These are phyloP conservation scores for Alternaria triticina DNA, from an alignment of 2,329 filamentous ascomycete genomes.

Conservation along the genomic window DNA sequence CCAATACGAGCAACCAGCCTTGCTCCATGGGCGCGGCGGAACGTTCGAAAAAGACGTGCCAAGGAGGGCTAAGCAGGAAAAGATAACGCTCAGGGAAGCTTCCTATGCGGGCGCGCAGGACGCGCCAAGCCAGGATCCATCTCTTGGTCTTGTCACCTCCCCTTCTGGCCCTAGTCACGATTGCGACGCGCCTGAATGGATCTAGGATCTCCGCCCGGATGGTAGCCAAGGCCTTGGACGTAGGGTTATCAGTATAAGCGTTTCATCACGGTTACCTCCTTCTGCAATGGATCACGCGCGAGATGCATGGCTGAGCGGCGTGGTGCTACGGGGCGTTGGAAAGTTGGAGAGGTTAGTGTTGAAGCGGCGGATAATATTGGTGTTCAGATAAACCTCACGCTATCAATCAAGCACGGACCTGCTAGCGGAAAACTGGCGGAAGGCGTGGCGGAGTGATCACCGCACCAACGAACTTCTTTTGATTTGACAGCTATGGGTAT, in stretches of 20 bases:
- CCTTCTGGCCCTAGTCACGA: slow-evolving; percentile 9
- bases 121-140: slow-evolving; percentile 3
- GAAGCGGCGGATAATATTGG: not conserved
- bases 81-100: slow-evolving; percentile 27
- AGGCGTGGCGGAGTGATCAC: not conserved
- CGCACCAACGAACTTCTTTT: not conserved
- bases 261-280: slow-evolving; percentile 16
- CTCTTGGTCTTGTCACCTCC: slow-evolving; percentile 12
- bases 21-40: slow-evolving; percentile 14
- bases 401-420: not conserved
- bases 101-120: slow-evolving; percentile 6
- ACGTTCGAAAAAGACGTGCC: slow-evolving; percentile 28
- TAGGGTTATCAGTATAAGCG: slow-evolving; percentile 18
- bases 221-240: slow-evolving; percentile 28
- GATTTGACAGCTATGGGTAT: not conserved
- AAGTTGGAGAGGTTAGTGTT: not conserved
- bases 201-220: not conserved
- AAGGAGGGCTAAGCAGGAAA: slow-evolving; percentile 26
- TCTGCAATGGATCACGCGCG: slow-evolving; percentile 14
- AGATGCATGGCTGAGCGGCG: slow-evolving; percentile 7
- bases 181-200: not conserved
- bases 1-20: slow-evolving; percentile 12
- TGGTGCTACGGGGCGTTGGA: not conserved
- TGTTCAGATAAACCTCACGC: not conserved
- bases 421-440: not conserved